These are phyloP conservation scores for Thymus mandschuricus DNA, from an alignment of 257 asterid species.

Conservation along the genomic window DNA sequence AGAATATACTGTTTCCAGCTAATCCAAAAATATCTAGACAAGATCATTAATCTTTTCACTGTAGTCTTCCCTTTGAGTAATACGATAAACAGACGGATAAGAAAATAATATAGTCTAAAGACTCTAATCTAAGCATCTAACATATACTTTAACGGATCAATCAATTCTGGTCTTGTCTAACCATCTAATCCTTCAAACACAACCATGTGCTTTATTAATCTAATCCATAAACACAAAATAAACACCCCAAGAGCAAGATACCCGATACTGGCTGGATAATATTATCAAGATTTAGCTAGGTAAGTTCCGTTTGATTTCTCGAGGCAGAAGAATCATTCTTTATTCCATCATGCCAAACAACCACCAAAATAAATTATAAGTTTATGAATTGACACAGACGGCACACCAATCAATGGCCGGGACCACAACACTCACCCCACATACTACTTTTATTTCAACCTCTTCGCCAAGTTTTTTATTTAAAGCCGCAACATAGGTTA, in stretches of 20 bases:
- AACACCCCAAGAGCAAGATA: background rate
- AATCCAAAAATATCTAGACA: conserved; percentile 19
- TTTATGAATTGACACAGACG: conserved; percentile 32
- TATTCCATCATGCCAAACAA: conserved; percentile 28
- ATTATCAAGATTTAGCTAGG: background rate
- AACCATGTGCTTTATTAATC: too few relatives aligned
- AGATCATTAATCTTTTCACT: background rate
- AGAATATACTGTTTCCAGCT: conserved; percentile 12
- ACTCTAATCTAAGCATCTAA: too few relatives aligned
- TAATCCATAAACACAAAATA: too few relatives aligned
- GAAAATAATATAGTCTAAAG: too few relatives aligned
- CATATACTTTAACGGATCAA: too few relatives aligned
- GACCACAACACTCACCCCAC: conserved; percentile 50
- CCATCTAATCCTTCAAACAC: too few relatives aligned
- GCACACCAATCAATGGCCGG: conserved; percentile 52
- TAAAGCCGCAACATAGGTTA: conserved; percentile 25
- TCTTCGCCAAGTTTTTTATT: background rate
- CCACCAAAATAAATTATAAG: conserved; percentile 35
- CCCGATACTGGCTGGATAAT: conserved; percentile 13
- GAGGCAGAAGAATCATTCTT: conserved; percentile 21
- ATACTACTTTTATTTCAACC: background rate
- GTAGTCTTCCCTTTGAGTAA: too few relatives aligned
- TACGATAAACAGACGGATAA: too few relatives aligned
- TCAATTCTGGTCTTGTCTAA: too few relatives aligned
- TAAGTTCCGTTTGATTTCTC: conserved; percentile 11